A percentile compares a stretch with the other conserved stretches of the same genome.
phyloP scores from a whole-genome alignment of 2,329 filamentous ascomycete species.

The Diaporthe aspalathi region DNA sequence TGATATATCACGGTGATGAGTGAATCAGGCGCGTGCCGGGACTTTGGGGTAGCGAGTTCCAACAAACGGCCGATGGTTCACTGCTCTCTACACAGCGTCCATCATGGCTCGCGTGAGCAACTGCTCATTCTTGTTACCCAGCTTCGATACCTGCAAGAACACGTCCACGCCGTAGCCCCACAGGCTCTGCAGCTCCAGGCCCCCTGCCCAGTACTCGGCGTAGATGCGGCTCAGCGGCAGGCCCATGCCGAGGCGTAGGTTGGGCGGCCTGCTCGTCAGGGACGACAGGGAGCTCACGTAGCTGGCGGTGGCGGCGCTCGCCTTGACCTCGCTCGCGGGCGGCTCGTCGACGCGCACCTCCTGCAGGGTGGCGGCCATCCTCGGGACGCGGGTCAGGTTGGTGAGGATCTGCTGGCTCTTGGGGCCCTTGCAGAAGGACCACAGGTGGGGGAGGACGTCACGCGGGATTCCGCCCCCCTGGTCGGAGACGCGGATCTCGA shows the following conservation, averaged over 20 bases:
- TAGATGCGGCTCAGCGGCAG: slow-evolving; percentile 94
- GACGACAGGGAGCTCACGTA: slow-evolving; percentile 78
- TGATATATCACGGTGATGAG: not conserved
- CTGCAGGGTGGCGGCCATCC: slow-evolving; percentile 93
- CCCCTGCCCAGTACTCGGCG: slow-evolving; percentile 98
- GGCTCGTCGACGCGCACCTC: slow-evolving; percentile 71
- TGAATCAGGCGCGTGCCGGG: not conserved
- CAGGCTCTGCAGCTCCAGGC: slow-evolving; percentile 87
- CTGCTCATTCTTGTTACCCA: slow-evolving; percentile 98
- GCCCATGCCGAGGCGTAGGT: slow-evolving; percentile 90
- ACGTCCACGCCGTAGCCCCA: slow-evolving; percentile 97
- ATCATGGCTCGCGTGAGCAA: slow-evolving; percentile 81
- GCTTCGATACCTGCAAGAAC: slow-evolving; percentile 93
- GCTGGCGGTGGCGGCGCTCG: slow-evolving; percentile 42
- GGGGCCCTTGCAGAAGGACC: slow-evolving; percentile 97
- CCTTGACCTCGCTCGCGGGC: slow-evolving; percentile 40
- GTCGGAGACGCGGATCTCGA: slow-evolving; percentile 96
- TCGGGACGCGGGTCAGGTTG: slow-evolving; percentile 87
- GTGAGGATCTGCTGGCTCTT: slow-evolving; percentile 80
- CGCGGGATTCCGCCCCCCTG: slow-evolving; percentile 91
- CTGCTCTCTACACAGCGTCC: slow-evolving; percentile 72
- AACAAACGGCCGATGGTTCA: not conserved
- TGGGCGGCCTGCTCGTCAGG: slow-evolving; percentile 84
- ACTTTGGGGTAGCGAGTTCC: not conserved
- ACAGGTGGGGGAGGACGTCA: slow-evolving; percentile 87